phyloP scores from a whole-genome alignment of 2,329 filamentous ascomycete species.

The Botryotinia convoluta region DNA sequence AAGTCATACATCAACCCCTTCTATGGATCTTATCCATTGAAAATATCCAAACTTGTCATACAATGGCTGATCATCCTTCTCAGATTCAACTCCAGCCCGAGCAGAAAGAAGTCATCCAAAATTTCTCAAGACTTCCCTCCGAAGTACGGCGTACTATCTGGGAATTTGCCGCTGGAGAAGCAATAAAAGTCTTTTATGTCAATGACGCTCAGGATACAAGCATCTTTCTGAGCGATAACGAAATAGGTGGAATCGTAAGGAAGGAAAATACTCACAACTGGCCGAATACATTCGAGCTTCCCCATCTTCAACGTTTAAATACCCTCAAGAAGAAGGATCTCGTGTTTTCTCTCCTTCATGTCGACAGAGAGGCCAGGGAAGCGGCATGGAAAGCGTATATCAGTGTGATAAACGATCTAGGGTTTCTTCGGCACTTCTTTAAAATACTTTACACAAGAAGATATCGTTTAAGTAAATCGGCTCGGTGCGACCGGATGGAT shows the following conservation, averaged over 20 bases:
- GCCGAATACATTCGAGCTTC: background rate
- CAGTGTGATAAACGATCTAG: background rate
- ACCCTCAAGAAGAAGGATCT: background rate
- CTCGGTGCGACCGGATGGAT: too few species aligned
- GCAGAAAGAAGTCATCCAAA: background rate
- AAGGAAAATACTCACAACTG: background rate
- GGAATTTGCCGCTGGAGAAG: background rate
- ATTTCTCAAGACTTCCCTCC: background rate
- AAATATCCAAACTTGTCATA: background rate
- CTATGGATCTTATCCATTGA: background rate
- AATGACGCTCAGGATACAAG: background rate
- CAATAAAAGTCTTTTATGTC: background rate
- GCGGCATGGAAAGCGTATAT: background rate
- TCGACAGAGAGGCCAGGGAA: background rate
- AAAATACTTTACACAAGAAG: background rate
- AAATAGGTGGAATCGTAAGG: background rate
- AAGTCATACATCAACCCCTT: background rate
- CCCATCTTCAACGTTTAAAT: background rate
- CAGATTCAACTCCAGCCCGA: background rate
- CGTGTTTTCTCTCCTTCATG: background rate
- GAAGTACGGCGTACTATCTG: background rate
- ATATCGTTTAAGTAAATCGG: background rate
- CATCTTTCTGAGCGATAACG: background rate
- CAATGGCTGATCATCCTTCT: background rate
- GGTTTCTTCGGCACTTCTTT: background rate